phyloP scores from a whole-genome alignment of 2,329 filamentous ascomycete species.

The Eutypella sp. region DNA sequence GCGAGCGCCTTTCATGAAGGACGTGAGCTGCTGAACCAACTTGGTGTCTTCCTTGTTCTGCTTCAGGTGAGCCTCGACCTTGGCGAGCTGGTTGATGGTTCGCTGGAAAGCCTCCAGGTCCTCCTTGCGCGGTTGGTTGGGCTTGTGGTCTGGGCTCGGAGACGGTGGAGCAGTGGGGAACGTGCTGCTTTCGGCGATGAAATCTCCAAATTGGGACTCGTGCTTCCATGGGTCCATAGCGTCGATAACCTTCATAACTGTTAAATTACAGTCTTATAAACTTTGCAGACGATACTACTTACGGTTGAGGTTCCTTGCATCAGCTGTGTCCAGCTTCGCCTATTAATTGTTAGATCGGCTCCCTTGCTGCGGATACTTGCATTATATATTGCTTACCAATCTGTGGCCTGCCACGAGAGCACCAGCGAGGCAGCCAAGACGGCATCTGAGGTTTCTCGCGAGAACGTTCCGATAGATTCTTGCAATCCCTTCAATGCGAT shows the following conservation, averaged over 20 bases:
- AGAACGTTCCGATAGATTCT: constrained; percentile 81
- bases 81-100: constrained; percentile 61
- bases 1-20: constrained; percentile 67
- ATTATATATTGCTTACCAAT: constrained; percentile 67
- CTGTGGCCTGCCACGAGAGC: constrained; percentile 91
- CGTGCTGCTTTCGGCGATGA: constrained; percentile 74
- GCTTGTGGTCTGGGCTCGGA: constrained; percentile 55
- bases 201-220: constrained; percentile 79
- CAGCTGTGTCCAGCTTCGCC: constrained; percentile 87
- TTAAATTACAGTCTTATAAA: constrained; percentile 19
- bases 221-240: constrained; percentile 91
- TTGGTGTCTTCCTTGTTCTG: constrained; percentile 65
- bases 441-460: constrained; percentile 80
- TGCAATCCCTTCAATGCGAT: constrained; percentile 83
- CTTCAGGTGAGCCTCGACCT: constrained; percentile 63
- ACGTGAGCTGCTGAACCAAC: constrained; percentile 63
- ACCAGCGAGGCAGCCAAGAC: constrained; percentile 87
- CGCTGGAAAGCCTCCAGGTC: constrained; percentile 64
- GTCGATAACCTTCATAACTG: constrained; percentile 63
- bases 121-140: constrained; percentile 61
- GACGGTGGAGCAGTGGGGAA: constrained; percentile 63
- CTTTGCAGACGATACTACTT: constrained; percentile 33
- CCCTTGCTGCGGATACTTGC: constrained; percentile 23
- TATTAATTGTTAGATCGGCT: constrained; percentile 39
- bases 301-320: constrained; percentile 89